Conservation (phyloP, 129 eudicot genomes). For the Escallonia herrerae region DNA sequence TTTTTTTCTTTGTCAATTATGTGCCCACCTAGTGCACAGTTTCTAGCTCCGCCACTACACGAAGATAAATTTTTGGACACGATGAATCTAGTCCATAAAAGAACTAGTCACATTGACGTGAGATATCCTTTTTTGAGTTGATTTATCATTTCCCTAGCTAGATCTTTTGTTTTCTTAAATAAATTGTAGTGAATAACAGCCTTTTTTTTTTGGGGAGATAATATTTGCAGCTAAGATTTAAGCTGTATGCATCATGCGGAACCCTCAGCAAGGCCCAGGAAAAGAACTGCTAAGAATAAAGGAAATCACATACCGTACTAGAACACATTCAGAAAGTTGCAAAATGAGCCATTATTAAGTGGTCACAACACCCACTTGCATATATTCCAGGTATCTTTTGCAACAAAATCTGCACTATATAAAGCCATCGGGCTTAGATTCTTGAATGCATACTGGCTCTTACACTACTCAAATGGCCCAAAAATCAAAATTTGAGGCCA, state of each 20-base stretch:
- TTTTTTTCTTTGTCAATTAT: no score
- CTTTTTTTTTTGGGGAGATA: no score
- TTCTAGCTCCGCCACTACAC: no score
- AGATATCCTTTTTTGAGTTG: no score
- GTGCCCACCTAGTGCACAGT: no score
- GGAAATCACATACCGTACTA: neutral
- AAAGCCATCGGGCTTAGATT: neutral
- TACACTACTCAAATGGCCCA: slow-evolving; percentile 2
- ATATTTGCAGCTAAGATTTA: no score
- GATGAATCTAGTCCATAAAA: no score
- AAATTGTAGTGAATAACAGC: no score
- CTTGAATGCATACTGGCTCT: neutral
- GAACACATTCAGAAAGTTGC: neutral
- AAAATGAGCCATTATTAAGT: neutral
- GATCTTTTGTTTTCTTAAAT: no score
- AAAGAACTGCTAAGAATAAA: neutral
- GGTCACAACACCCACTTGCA: neutral
- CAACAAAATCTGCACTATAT: neutral
- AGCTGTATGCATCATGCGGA: neutral
- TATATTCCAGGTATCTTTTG: neutral
- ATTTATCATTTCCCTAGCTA: no score
- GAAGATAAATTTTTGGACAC: no score
- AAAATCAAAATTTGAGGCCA: neutral
- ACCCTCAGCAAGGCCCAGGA: neutral
- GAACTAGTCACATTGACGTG: no score